These are phyloP conservation scores for Linum trigynum DNA, from an alignment of 345 rosid genomes.

Conservation along the genomic window DNA sequence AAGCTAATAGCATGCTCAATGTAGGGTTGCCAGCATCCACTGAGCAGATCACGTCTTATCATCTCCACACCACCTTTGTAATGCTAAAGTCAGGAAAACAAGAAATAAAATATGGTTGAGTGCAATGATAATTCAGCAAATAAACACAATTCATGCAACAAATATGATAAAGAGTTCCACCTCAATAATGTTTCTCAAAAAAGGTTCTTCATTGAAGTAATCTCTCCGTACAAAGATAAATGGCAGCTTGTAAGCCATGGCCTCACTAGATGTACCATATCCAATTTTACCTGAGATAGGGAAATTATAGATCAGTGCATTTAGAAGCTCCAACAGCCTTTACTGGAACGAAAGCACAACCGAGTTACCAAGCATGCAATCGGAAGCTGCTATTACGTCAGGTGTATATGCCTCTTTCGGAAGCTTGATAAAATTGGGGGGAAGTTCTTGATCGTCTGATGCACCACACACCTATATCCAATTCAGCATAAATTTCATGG, in stretches of 20 bases:
- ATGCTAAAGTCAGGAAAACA: slow-evolving; percentile 26
- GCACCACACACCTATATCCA: slow-evolving; percentile 81
- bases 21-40: slow-evolving; percentile 95
- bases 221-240: slow-evolving; percentile 98
- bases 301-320: slow-evolving; percentile 10
- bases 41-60: slow-evolving; percentile 94
- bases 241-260: slow-evolving; percentile 79
- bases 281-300: slow-evolving; percentile 89
- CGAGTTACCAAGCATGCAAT: slow-evolving; percentile 87
- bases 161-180: slow-evolving; percentile 24
- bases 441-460: slow-evolving; percentile 72
- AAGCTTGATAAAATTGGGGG: slow-evolving; percentile 80
- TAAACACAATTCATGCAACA: not conserved
- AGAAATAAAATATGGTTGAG: not conserved
- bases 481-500: no score
- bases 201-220: slow-evolving; percentile 96
- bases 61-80: slow-evolving; percentile 97
- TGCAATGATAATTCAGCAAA: not conserved
- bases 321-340: no score
- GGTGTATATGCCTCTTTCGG: slow-evolving; percentile 95
- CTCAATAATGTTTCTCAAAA: slow-evolving; percentile 97
- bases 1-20: slow-evolving; percentile 94
- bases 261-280: slow-evolving; percentile 95
- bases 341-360: no score
- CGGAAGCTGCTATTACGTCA: slow-evolving; percentile 96